Percentiles rank a stretch among this genome's conserved stretches.
phyloP scores from a whole-genome alignment of 2,329 filamentous ascomycete genomes.

The Simplicillium aogashimaense region DNA sequence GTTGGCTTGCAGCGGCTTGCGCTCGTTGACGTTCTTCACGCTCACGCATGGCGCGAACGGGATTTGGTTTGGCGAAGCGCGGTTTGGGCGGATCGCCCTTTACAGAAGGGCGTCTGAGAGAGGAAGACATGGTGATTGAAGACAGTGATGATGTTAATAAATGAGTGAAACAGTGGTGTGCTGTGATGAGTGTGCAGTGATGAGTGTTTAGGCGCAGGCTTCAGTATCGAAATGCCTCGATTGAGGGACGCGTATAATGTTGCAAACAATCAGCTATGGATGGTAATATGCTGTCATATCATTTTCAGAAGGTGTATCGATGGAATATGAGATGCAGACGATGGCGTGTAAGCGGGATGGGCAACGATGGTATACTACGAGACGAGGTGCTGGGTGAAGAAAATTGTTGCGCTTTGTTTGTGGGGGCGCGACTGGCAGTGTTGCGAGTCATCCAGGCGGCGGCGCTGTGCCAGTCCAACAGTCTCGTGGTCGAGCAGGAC shows the following conservation, averaged over 20 bases:
- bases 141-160: not conserved
- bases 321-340: no score
- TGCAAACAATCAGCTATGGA: not conserved
- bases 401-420: no score
- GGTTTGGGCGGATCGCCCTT: constrained; percentile 22
- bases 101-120: constrained; percentile 24
- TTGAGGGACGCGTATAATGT: not conserved
- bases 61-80: constrained; percentile 33
- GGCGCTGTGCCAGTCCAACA: no score
- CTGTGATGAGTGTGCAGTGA: not conserved
- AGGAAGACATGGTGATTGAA: constrained; percentile 32
- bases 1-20: constrained; percentile 15
- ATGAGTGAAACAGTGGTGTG: no score
- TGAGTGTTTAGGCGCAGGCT: not conserved
- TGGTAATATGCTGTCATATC: no score
- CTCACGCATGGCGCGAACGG: constrained; percentile 41
- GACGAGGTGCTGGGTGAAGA: no score
- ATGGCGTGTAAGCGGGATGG: no score
- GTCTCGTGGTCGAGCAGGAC: no score
- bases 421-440: no score
- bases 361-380: no score
- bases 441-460: no score
- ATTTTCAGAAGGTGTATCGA: no score
- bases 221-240: not conserved
- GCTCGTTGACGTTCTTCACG: constrained; percentile 35